Conservation (phyloP, 2,329 filamentous ascomycete genomes). For the Scopulariopsis brevicaulis region DNA sequence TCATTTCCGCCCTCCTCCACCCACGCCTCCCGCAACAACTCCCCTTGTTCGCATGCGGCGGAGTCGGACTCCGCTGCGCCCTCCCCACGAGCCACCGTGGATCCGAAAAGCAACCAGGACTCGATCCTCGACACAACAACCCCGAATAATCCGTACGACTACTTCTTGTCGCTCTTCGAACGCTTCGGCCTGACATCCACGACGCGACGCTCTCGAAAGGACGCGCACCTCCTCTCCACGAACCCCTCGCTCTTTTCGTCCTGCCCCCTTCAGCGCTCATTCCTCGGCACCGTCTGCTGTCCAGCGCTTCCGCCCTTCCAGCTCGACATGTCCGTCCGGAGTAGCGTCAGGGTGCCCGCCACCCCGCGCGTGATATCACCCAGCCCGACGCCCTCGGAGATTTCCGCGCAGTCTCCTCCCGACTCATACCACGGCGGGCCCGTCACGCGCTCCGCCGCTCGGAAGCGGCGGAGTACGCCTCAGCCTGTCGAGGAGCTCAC, state of each 20-base stretch:
- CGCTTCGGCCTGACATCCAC: slow-evolving; percentile 7
- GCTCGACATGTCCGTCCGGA: slow-evolving; percentile 38
- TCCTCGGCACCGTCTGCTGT: slow-evolving; percentile 44
- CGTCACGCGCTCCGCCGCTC: slow-evolving; percentile 62
- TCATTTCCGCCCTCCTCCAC: neutral
- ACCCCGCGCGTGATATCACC: slow-evolving; percentile 86
- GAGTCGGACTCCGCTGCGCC: slow-evolving; percentile 45
- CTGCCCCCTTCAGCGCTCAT: slow-evolving; percentile 34
- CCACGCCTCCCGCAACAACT: neutral
- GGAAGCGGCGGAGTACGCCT: slow-evolving; percentile 44
- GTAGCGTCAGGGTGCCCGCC: slow-evolving; percentile 50
- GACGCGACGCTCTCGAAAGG: slow-evolving; percentile 32
- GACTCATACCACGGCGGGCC: slow-evolving; percentile 35
- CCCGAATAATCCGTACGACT: slow-evolving; percentile 10
- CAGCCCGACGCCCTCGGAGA: slow-evolving; percentile 61
- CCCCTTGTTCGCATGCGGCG: slow-evolving; percentile 34
- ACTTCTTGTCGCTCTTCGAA: slow-evolving; percentile 9
- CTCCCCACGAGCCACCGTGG: slow-evolving; percentile 14
- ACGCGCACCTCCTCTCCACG: slow-evolving; percentile 33
- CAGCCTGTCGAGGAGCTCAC: slow-evolving; percentile 48
- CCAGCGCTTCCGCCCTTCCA: slow-evolving; percentile 50
- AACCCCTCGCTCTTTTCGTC: slow-evolving; percentile 19
- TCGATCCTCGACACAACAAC: slow-evolving; percentile 9
- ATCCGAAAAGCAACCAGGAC: slow-evolving; percentile 1
- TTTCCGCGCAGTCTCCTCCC: slow-evolving; percentile 26